phyloP scores from a whole-genome alignment of 2,329 filamentous ascomycete genomes.

The Pestalotiopsis sp. region DNA sequence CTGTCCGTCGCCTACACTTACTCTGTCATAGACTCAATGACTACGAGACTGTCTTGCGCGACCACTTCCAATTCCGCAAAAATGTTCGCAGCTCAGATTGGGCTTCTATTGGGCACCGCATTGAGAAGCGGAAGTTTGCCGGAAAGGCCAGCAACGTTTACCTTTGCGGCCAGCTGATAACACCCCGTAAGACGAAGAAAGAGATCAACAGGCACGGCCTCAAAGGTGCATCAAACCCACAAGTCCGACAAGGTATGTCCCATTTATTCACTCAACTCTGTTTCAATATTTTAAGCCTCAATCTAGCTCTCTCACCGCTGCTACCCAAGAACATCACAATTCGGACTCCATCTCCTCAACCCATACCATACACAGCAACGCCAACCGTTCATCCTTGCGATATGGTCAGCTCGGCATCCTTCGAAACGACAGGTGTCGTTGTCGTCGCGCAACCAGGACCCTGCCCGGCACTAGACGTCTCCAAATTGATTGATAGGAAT shows the following conservation, averaged over 20 bases:
- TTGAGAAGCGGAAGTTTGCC: background rate
- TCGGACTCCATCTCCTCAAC: background rate
- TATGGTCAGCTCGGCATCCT: rapidly evolving
- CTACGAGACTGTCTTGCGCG: background rate
- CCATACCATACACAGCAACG: rapidly evolving
- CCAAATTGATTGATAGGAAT: background rate
- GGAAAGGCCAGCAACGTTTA: background rate
- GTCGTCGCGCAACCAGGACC: background rate
- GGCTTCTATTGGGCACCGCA: background rate
- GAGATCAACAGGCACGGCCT: background rate
- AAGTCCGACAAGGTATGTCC: background rate
- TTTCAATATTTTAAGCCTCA: background rate
- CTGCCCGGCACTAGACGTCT: background rate
- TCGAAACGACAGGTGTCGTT: background rate
- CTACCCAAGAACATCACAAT: background rate
- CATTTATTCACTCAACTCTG: background rate
- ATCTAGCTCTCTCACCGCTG: background rate
- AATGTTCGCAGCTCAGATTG: background rate
- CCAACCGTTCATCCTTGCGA: background rate
- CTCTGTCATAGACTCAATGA: background rate
- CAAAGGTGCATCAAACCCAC: background rate
- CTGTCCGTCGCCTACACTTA: background rate
- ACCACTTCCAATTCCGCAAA: background rate
- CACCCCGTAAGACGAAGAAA: background rate
- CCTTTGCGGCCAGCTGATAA: background rate